These are phyloP conservation scores for Populus davidiana DNA, from an alignment of 345 rosid species.

Conservation along the genomic window DNA sequence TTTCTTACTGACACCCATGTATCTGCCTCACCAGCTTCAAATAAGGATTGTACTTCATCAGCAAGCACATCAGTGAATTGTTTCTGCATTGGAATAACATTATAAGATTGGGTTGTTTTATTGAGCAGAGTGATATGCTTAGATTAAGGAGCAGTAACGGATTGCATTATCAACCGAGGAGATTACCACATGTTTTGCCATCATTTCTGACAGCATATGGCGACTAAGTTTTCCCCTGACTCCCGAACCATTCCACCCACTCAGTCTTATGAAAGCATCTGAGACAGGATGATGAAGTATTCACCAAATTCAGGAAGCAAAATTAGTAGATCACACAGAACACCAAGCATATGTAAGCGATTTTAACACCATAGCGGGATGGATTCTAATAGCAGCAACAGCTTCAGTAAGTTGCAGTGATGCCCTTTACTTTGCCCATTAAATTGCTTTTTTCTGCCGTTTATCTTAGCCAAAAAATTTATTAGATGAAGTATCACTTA, in stretches of 20 bases:
- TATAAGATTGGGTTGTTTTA: constrained; percentile 7
- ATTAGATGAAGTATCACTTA: not conserved
- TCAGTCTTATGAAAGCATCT: constrained; percentile 61
- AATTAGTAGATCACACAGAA: not conserved
- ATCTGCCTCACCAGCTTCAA: constrained; percentile 54
- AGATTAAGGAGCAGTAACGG: not conserved
- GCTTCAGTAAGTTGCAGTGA: too few species aligned
- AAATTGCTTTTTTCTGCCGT: not conserved
- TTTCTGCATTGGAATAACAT: constrained; percentile 42
- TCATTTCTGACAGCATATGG: constrained; percentile 57
- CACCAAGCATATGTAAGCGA: too few species aligned
- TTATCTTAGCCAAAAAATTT: not conserved
- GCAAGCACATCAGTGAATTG: constrained; percentile 44
- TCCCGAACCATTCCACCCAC: constrained; percentile 63
- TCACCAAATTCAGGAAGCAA: not conserved
- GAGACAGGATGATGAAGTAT: constrained; percentile 12
- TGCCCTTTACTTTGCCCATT: too few species aligned
- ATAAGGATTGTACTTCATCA: constrained; percentile 53
- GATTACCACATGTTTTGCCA: constrained; percentile 48
- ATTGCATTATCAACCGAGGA: constrained; percentile 8
- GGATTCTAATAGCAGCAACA: not conserved
- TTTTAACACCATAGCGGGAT: too few species aligned
- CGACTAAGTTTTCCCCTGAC: constrained; percentile 52
- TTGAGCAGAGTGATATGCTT: not conserved
- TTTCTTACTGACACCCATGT: constrained; percentile 66